These are phyloP conservation scores for Fusarium sarcochroum DNA, from an alignment of 2,329 filamentous ascomycete species.

Conservation along the genomic window DNA sequence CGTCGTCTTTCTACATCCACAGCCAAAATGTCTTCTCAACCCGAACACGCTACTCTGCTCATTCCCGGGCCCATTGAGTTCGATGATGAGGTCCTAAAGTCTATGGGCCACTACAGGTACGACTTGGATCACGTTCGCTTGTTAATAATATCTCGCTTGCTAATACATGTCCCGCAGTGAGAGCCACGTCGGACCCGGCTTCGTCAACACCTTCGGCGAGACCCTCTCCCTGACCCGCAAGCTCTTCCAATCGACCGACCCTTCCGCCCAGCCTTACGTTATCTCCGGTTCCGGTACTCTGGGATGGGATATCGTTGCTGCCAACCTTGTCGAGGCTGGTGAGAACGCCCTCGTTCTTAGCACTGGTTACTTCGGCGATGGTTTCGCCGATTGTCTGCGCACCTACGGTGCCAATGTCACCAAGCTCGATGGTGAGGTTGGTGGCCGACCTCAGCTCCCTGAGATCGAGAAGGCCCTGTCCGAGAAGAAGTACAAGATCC, in stretches of 20 bases:
- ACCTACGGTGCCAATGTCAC: constrained; percentile 93
- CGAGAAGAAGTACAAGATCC: constrained; percentile 91
- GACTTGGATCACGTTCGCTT: constrained; percentile 12
- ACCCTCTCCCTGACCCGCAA: constrained; percentile 88
- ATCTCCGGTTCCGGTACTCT: constrained; percentile 95
- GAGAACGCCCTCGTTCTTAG: constrained; percentile 94
- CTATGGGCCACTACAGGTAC: constrained; percentile 92
- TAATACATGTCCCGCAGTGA: constrained; percentile 69
- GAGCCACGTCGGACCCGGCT: constrained; percentile 91
- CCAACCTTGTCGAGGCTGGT: constrained; percentile 89
- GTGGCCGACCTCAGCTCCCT: constrained; percentile 85
- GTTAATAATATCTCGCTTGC: constrained; percentile 3
- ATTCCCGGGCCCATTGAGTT: constrained; percentile 99
- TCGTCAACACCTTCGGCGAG: constrained; percentile 93
- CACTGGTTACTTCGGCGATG: constrained; percentile 97
- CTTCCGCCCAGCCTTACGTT: constrained; percentile 89
- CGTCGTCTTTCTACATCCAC: constrained; percentile 45
- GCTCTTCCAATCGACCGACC: constrained; percentile 91
- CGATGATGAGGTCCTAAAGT: constrained; percentile 94
- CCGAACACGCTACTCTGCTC: constrained; percentile 80
- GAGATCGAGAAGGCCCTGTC: constrained; percentile 91
- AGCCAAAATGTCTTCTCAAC: constrained; percentile 72
- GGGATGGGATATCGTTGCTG: constrained; percentile 96
- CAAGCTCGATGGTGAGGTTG: constrained; percentile 90
- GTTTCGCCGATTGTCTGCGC: constrained; percentile 91